These are phyloP conservation scores for Fraxinus pennsylvanica DNA, from an alignment of 257 asterid species.

Conservation along the genomic window DNA sequence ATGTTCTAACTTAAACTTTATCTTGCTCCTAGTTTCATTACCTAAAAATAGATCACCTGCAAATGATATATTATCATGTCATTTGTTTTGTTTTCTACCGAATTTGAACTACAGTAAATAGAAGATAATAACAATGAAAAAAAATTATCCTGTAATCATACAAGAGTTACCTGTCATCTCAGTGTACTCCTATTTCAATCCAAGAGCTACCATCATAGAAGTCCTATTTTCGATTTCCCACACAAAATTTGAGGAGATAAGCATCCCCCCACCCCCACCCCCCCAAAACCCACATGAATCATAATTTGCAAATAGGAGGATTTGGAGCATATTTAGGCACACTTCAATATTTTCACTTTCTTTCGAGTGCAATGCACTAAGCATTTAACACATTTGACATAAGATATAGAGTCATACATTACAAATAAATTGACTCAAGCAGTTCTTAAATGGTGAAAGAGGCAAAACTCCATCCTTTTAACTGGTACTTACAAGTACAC, in stretches of 20 bases:
- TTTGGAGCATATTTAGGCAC: not conserved
- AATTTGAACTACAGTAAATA: not conserved
- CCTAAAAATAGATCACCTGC: not conserved
- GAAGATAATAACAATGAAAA: not conserved
- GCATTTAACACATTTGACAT: not conserved
- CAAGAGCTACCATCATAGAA: not conserved
- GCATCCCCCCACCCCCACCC: not conserved
- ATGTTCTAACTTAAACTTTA: not conserved
- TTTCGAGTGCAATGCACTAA: not conserved
- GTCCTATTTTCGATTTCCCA: not conserved
- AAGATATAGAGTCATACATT: not conserved
- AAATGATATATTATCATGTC: not conserved
- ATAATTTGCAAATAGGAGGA: not conserved
- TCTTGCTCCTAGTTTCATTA: not conserved
- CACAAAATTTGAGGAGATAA: no score
- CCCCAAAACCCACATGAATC: not conserved
- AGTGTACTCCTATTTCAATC: not conserved
- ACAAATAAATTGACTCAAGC: not conserved
- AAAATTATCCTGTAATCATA: not conserved
- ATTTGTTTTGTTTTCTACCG: not conserved
- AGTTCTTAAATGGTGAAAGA: not conserved
- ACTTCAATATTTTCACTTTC: not conserved
- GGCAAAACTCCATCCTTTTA: not conserved
- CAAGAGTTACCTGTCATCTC: not conserved
- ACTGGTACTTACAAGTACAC: not conserved